Evolutionary conservation across 202 grass and related monocot species (phyloP).

Genomic region (Setaria italica): DNA sequence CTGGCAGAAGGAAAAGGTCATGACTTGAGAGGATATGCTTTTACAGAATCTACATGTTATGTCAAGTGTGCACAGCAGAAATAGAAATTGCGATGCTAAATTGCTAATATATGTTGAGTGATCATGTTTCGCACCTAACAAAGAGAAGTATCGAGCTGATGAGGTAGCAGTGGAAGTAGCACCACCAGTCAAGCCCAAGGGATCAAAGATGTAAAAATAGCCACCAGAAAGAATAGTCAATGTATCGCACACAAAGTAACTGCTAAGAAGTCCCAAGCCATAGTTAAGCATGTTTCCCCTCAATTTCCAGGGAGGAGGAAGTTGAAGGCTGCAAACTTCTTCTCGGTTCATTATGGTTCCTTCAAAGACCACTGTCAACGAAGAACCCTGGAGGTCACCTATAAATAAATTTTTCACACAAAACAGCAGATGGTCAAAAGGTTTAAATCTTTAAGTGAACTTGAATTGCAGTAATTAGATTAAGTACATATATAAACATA

Average conservation of each 20-base stretch:
- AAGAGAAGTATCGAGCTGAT: conserved; percentile 88
- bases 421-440: conserved; percentile 40
- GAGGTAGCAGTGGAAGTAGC: conserved; percentile 59
- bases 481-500: conserved; percentile 17
- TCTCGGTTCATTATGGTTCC: conserved; percentile 79
- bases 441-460: conserved; percentile 18
- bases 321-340: conserved; percentile 89
- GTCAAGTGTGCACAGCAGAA: conserved; percentile 3
- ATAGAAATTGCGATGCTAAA: conserved; percentile 19
- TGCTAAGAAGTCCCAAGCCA: conserved; percentile 87
- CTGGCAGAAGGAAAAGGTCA: background rate
- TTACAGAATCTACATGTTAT: conserved; percentile 23
- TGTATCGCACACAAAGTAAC: conserved; percentile 91
- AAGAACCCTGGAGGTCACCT: conserved; percentile 93
- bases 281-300: conserved; percentile 83
- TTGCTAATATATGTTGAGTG: conserved; percentile 7
- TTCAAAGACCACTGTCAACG: conserved; percentile 95
- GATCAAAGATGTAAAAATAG: conserved; percentile 96
- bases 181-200: conserved; percentile 81
- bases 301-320: conserved; percentile 92
- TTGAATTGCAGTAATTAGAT: conserved; percentile 25
- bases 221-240: conserved; percentile 92
- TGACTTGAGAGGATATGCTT: conserved; percentile 4
- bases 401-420: conserved; percentile 33
- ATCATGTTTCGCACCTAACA: conserved; percentile 62